Conservation (phyloP, 1,139 yeast genomes). For the Groenewaldozyma auringiensis region DNA sequence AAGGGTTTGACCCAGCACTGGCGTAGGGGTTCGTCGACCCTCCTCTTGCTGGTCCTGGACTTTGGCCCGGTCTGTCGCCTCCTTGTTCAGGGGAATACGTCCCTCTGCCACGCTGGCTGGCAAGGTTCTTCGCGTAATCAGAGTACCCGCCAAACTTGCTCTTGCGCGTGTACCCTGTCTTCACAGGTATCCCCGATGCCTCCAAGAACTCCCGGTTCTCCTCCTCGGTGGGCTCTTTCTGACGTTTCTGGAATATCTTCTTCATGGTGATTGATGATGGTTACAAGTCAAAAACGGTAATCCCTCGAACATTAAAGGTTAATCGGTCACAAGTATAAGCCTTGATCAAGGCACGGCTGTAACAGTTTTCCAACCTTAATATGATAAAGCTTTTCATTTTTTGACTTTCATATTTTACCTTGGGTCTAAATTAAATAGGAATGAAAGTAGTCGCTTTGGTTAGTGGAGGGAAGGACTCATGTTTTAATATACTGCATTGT, state of each 20-base stretch:
- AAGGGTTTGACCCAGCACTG: not conserved
- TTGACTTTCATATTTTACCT: too few species aligned
- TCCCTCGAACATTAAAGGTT: too few species aligned
- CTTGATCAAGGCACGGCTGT: too few species aligned
- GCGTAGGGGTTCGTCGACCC: conserved; percentile 14
- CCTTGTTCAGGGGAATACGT: conserved; percentile 1
- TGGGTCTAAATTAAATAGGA: too few species aligned
- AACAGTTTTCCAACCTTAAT: too few species aligned
- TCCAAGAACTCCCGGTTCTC: conserved; percentile 27
- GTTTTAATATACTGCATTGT: conserved; percentile 82
- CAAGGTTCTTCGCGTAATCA: conserved; percentile 24
- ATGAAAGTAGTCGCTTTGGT: conserved; percentile 92
- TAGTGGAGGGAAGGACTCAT: conserved; percentile 95
- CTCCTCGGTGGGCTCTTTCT: conserved; percentile 32
- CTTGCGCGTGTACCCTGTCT: conserved; percentile 22
- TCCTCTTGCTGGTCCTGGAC: too few species aligned
- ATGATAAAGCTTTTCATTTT: too few species aligned
- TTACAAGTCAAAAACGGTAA: too few species aligned
- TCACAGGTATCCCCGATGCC: conserved; percentile 24
- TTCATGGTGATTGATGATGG: not conserved
- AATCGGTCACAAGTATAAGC: too few species aligned
- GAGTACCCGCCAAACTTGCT: conserved; percentile 31
- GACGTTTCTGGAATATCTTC: not conserved
- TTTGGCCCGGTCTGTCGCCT: too few species aligned
- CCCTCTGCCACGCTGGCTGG: conserved; percentile 16